Evolutionary conservation across 164 flowering plant genomes (phyloP).

Genomic region (Magnolia officinalis): DNA sequence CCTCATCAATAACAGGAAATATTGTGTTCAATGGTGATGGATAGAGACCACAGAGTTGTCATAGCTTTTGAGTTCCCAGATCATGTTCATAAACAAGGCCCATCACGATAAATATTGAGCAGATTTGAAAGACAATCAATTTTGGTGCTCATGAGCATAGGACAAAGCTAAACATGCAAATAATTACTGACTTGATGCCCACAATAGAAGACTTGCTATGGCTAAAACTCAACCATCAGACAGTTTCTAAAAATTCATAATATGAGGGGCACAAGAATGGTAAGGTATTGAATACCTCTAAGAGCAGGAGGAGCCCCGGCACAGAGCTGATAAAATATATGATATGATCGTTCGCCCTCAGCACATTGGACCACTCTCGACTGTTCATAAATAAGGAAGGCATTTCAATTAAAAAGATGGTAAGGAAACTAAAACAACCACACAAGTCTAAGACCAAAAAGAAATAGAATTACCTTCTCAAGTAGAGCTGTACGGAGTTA

Average conservation of each 20-base stretch:
- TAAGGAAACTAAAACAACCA: background rate
- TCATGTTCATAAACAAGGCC: too few relatives aligned
- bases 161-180: too few relatives aligned
- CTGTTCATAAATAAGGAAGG: conserved; percentile 37
- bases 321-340: conserved; percentile 97
- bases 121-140: too few relatives aligned
- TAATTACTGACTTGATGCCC: too few relatives aligned
- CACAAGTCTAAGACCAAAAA: conserved; percentile 7
- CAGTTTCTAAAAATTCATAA: background rate
- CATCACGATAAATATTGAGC: too few relatives aligned
- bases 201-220: background rate
- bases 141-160: too few relatives aligned
- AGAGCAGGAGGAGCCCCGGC: conserved; percentile 80
- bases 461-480: conserved; percentile 68
- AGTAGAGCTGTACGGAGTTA: conserved; percentile 63
- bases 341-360: conserved; percentile 93
- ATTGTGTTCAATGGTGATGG: too few relatives aligned
- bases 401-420: background rate
- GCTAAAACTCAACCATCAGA: background rate
- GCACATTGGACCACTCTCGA: conserved; percentile 96
- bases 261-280: background rate
- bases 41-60: too few relatives aligned
- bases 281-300: conserved; percentile 47
- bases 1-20: too few relatives aligned
- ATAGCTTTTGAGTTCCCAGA: too few relatives aligned